Evolutionary conservation across 1,284 basidiomycete species (phyloP).

Genomic region (Cryptococcus hybrid): DNA sequence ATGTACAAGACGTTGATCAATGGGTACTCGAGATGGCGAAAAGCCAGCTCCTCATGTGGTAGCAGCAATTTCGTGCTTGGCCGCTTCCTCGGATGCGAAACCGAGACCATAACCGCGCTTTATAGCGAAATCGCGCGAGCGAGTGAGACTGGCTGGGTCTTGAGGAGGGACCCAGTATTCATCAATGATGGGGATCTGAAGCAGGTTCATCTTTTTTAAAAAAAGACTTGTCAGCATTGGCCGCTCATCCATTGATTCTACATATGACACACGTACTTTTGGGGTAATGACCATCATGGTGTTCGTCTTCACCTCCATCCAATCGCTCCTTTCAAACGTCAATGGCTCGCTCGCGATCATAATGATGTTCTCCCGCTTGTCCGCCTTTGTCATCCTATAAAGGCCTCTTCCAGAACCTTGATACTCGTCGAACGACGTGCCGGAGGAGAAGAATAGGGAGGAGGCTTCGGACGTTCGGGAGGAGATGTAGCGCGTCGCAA

Average conservation of each 20-base stretch:
- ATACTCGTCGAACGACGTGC: slow-evolving; percentile 90
- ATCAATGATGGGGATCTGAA: slow-evolving; percentile 91
- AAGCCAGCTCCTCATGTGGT: no score
- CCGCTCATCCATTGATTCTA: no score
- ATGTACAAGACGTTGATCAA: no score
- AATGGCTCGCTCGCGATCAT: slow-evolving; percentile 91
- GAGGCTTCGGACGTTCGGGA: slow-evolving; percentile 89
- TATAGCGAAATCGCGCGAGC: slow-evolving; percentile 48
- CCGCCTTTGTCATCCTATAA: slow-evolving; percentile 93
- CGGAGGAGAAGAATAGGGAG: slow-evolving; percentile 92
- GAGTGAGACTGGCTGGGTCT: slow-evolving; percentile 38
- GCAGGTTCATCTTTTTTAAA: slow-evolving; percentile 63
- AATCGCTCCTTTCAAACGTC: slow-evolving; percentile 71
- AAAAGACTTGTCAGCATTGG: background rate
- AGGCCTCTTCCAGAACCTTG: slow-evolving; percentile 65
- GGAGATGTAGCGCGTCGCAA: slow-evolving; percentile 93
- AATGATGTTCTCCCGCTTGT: slow-evolving; percentile 84
- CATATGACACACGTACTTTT: slow-evolving; percentile 57
- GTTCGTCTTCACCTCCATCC: slow-evolving; percentile 93
- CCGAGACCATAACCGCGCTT: slow-evolving; percentile 40
- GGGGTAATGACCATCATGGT: slow-evolving; percentile 87
- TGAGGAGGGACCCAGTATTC: slow-evolving; percentile 69
- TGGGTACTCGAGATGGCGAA: no score
- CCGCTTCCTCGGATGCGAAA: slow-evolving; percentile 10
- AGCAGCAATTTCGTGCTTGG: background rate